These are phyloP conservation scores for Corylus avellana DNA, from an alignment of 306 rosid genomes.

Conservation along the genomic window DNA sequence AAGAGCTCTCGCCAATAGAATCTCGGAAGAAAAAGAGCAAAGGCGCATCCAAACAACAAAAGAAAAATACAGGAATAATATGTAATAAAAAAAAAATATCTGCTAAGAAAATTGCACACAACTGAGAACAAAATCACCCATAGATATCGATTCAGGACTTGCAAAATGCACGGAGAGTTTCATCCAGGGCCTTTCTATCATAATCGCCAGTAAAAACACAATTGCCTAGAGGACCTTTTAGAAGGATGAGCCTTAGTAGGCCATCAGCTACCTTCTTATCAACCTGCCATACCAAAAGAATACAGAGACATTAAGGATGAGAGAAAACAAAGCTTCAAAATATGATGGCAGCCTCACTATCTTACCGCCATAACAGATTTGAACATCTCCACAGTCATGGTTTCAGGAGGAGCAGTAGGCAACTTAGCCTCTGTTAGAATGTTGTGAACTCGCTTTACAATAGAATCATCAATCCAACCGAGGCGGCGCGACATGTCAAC, in stretches of 20 bases:
- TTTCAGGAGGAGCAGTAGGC: constrained; percentile 73
- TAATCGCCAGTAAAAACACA: constrained; percentile 88
- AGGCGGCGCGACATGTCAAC: constrained; percentile 94
- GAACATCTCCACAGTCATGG: constrained; percentile 80
- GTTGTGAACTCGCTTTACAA: constrained; percentile 69
- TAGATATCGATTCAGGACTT: constrained; percentile 49
- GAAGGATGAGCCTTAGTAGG: constrained; percentile 79
- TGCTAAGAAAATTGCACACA: constrained; percentile 23
- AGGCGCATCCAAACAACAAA: constrained; percentile 1
- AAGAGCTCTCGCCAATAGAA: constrained; percentile 23
- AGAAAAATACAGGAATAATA: constrained; percentile 25
- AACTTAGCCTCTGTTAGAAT: constrained; percentile 68
- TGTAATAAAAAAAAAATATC: constrained; percentile 24
- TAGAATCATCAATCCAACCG: constrained; percentile 89
- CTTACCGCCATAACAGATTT: constrained; percentile 94
- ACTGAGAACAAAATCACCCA: constrained; percentile 2
- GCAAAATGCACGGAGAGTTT: constrained; percentile 72
- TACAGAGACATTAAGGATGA: constrained; percentile 16
- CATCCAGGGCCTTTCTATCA: constrained; percentile 84
- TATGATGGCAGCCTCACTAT: neutral
- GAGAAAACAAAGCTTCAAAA: constrained; percentile 2
- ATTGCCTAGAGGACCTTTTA: constrained; percentile 87
- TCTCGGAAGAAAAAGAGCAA: neutral
- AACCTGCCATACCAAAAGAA: constrained; percentile 56
- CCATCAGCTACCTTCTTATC: constrained; percentile 98